Evolutionary conservation across 2,329 filamentous ascomycete species (phyloP).

Genomic region (Hawksworthiomyces lignivorus): DNA sequence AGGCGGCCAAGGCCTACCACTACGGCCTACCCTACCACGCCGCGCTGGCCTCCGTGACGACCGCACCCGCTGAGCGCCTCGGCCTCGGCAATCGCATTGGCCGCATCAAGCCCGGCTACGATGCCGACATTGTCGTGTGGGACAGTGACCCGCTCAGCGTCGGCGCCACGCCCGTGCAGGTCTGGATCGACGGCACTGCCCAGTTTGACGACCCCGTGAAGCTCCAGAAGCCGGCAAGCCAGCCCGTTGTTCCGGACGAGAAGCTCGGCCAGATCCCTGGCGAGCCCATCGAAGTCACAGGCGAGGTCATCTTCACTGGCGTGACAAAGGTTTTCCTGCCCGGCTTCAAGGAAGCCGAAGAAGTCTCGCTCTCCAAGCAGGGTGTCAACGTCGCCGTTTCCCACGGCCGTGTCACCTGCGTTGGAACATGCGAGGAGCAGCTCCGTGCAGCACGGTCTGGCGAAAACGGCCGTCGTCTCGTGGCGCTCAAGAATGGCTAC

Average conservation of each 20-base stretch:
- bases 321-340: slow-evolving; percentile 44
- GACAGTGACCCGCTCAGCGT: slow-evolving; percentile 55
- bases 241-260: slow-evolving; percentile 31
- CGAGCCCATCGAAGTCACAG: slow-evolving; percentile 30
- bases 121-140: slow-evolving; percentile 56
- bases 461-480: slow-evolving; percentile 22
- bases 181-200: slow-evolving; percentile 55
- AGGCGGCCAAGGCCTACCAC: slow-evolving; percentile 51
- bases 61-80: slow-evolving; percentile 49
- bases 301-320: slow-evolving; percentile 48
- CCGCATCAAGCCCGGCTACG: slow-evolving; percentile 54
- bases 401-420: slow-evolving; percentile 45
- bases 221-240: slow-evolving; percentile 39
- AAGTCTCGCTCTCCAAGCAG: slow-evolving; percentile 2
- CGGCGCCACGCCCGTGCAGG: slow-evolving; percentile 51
- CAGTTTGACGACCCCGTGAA: slow-evolving; percentile 50
- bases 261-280: slow-evolving; percentile 34
- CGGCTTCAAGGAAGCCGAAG: slow-evolving; percentile 26
- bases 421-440: slow-evolving; percentile 44
- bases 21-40: slow-evolving; percentile 55
- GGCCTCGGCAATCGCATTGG: slow-evolving; percentile 51
- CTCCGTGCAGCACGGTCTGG: slow-evolving; percentile 26
- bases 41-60: slow-evolving; percentile 50
- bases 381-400: slow-evolving; percentile 23
- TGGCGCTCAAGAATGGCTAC: slow-evolving; percentile 51